Evolutionary conservation across 768 basidiomycete genomes (phyloP).

Genomic region (Russula olivacea): DNA sequence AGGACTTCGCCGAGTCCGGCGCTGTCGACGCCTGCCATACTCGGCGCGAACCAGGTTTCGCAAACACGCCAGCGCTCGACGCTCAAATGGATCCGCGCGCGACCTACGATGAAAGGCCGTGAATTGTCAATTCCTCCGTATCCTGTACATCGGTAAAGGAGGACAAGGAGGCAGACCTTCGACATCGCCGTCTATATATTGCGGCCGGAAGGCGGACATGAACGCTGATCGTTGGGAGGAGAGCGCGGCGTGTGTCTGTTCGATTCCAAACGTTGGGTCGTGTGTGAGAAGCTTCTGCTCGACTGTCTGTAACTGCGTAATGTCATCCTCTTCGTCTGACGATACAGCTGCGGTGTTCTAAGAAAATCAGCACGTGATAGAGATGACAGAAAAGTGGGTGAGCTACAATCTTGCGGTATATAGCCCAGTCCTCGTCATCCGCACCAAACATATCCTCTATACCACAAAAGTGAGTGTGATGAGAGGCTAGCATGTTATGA

Average conservation of each 20-base stretch:
- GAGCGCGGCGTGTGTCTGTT: constrained; percentile 77
- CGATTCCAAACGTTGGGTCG: constrained; percentile 78
- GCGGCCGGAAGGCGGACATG: constrained; percentile 77
- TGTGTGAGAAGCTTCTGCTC: constrained; percentile 76
- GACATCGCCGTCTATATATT: constrained; percentile 69
- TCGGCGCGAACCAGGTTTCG: constrained; percentile 78
- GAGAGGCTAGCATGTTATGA: constrained; percentile 27
- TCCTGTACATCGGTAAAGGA: not conserved
- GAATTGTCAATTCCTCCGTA: constrained; percentile 56
- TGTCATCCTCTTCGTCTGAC: constrained; percentile 88
- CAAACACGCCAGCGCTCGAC: constrained; percentile 87
- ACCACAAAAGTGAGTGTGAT: not conserved
- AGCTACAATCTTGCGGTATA: constrained; percentile 92
- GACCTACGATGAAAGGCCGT: constrained; percentile 55
- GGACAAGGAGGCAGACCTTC: constrained; percentile 39
- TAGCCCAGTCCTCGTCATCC: constrained; percentile 94
- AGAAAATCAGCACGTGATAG: constrained; percentile 1
- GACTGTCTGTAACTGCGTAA: constrained; percentile 59
- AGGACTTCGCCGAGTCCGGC: constrained; percentile 92
- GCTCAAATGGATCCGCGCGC: constrained; percentile 79
- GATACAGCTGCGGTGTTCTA: constrained; percentile 67
- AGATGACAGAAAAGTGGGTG: not conserved
- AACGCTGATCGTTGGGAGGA: constrained; percentile 76
- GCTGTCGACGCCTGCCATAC: constrained; percentile 59
- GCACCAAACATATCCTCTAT: constrained; percentile 90